Evolutionary conservation across 2,329 filamentous ascomycete species (phyloP).

Genomic region (Sporothrix protearum): DNA sequence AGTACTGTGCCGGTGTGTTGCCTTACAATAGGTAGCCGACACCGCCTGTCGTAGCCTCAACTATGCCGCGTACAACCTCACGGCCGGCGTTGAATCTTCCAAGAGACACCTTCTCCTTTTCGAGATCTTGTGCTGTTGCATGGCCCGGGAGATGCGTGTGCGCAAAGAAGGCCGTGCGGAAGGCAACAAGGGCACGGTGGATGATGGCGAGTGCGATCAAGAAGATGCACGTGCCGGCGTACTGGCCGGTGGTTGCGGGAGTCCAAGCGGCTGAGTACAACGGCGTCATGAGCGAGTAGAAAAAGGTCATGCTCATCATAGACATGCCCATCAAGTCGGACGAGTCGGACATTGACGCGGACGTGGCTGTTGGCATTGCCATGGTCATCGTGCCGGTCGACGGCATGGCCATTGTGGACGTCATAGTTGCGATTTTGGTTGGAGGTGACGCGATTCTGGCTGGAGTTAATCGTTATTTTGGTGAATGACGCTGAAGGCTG

Average conservation of each 20-base stretch:
- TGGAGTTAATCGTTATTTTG: not conserved
- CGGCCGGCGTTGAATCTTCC: not conserved
- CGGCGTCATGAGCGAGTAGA: conserved; percentile 48
- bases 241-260: conserved; percentile 63
- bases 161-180: conserved; percentile 47
- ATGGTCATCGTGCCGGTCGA: conserved; percentile 6
- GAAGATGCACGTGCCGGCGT: conserved; percentile 90
- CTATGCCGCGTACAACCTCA: conserved; percentile 38
- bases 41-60: conserved; percentile 62
- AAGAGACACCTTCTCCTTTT: not conserved
- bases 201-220: conserved; percentile 70
- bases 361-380: not conserved
- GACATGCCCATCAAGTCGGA: conserved; percentile 18
- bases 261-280: conserved; percentile 67
- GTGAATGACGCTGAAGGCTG: not conserved
- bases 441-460: no score
- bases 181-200: conserved; percentile 67
- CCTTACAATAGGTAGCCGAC: conserved; percentile 84
- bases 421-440: not conserved
- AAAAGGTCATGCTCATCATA: conserved; percentile 49
- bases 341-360: not conserved
- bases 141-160: not conserved
- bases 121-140: not conserved
- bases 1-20: not conserved
- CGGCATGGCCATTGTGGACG: conserved; percentile 6